These are phyloP conservation scores for Neurospora intermedia DNA, from an alignment of 495 filamentous ascomycete species.

Conservation along the genomic window DNA sequence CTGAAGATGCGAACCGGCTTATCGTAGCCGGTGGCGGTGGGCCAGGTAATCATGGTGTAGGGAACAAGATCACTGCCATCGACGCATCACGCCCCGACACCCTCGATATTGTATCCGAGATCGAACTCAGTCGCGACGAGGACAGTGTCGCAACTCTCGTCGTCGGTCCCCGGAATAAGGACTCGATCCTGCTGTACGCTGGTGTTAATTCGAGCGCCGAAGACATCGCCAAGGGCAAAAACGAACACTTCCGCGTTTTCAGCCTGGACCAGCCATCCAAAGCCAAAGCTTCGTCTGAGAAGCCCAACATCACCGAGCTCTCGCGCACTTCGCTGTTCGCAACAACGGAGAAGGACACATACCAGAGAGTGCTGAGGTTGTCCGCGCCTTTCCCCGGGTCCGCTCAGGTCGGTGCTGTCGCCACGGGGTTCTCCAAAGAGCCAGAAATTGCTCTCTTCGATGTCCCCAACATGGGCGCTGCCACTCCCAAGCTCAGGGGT, in stretches of 20 bases:
- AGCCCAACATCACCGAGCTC: conserved; percentile 40
- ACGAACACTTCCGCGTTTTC: conserved; percentile 83
- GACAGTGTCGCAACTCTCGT: conserved; percentile 84
- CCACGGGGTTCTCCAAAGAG: conserved; percentile 60
- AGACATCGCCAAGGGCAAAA: conserved; percentile 63
- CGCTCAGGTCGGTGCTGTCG: conserved; percentile 57
- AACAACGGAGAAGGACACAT: conserved; percentile 40
- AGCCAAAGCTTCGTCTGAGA: conserved; percentile 23
- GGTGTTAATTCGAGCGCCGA: conserved; percentile 77
- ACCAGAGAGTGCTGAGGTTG: conserved; percentile 68
- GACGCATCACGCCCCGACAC: conserved; percentile 51
- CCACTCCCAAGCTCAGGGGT: conserved; percentile 50
- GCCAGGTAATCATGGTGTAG: conserved; percentile 71
- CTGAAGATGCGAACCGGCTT: conserved; percentile 59
- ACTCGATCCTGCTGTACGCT: conserved; percentile 54
- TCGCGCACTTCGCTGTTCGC: conserved; percentile 55
- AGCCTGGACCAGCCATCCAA: conserved; percentile 42
- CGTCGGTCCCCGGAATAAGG: conserved; percentile 44
- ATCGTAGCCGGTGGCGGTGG: conserved; percentile 90
- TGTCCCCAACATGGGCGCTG: conserved; percentile 44
- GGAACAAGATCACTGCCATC: conserved; percentile 77
- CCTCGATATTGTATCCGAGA: conserved; percentile 54
- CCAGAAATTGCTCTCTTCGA: conserved; percentile 71
- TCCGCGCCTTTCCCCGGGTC: conserved; percentile 46
- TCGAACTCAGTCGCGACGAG: conserved; percentile 77